phyloP scores from a whole-genome alignment of 2,329 filamentous ascomycete genomes.

The Fusarium nurragi region DNA sequence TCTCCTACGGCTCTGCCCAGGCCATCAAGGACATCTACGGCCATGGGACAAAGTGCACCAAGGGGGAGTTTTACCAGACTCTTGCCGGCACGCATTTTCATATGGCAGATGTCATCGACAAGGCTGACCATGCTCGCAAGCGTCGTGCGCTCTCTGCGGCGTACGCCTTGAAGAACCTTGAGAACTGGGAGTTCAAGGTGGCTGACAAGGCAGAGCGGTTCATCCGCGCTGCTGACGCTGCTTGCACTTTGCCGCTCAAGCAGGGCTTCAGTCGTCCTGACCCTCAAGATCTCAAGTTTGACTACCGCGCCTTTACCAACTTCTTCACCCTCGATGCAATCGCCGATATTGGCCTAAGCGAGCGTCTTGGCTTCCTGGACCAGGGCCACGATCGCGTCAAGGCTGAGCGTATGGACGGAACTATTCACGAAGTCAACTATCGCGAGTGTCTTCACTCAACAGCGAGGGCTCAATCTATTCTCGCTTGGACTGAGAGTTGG shows the following conservation, averaged over 20 bases:
- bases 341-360: conserved; percentile 63
- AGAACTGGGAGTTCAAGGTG: conserved; percentile 64
- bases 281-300: conserved; percentile 55
- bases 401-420: conserved; percentile 57
- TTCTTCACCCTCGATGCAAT: conserved; percentile 67
- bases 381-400: conserved; percentile 56
- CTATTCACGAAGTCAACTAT: conserved; percentile 56
- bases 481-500: conserved; percentile 62
- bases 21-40: conserved; percentile 51
- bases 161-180: conserved; percentile 63
- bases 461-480: conserved; percentile 59
- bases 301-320: conserved; percentile 62
- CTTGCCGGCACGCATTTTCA: conserved; percentile 60
- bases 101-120: conserved; percentile 62
- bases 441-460: conserved; percentile 62
- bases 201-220: conserved; percentile 60
- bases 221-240: conserved; percentile 55
- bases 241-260: conserved; percentile 52
- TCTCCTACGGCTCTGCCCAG: conserved; percentile 38
- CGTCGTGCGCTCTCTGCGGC: conserved; percentile 60
- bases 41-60: conserved; percentile 60
- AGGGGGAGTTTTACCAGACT: conserved; percentile 58
- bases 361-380: conserved; percentile 62
- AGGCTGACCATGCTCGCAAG: conserved; percentile 61
- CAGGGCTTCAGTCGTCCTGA: conserved; percentile 40